A percentile compares a stretch with the other conserved stretches of the same genome.
These are phyloP conservation scores for Salix suchowensis DNA, from an alignment of 345 rosid genomes.

Conservation along the genomic window DNA sequence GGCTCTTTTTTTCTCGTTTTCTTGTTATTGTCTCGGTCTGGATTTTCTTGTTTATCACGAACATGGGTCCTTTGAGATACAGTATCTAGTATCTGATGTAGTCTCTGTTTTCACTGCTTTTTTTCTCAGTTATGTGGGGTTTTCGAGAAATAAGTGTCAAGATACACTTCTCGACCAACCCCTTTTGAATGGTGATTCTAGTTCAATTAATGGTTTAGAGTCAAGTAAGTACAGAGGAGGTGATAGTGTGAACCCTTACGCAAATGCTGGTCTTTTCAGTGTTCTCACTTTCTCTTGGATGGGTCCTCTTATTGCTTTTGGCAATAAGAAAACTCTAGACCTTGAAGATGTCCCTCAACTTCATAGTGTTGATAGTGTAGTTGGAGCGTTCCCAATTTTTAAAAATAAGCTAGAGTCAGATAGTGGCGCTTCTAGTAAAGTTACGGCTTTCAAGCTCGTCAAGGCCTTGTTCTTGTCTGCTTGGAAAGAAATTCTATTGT, in stretches of 20 bases:
- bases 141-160: slow-evolving; percentile 31
- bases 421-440: not conserved
- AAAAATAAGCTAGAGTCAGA: slow-evolving; percentile 13
- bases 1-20: slow-evolving; percentile 49
- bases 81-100: slow-evolving; percentile 39
- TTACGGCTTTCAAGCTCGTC: slow-evolving; percentile 17
- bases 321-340: slow-evolving; percentile 27
- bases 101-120: slow-evolving; percentile 44
- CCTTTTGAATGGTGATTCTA: slow-evolving; percentile 27
- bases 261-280: slow-evolving; percentile 23
- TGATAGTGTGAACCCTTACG: slow-evolving; percentile 21
- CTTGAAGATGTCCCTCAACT: slow-evolving; percentile 29
- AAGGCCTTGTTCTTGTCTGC: slow-evolving; percentile 15
- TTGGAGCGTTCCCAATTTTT: slow-evolving; percentile 14
- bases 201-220: not conserved
- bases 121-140: slow-evolving; percentile 52
- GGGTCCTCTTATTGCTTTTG: slow-evolving; percentile 16
- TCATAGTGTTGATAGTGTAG: slow-evolving; percentile 18
- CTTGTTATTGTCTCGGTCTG: slow-evolving; percentile 55
- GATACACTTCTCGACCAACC: slow-evolving; percentile 37
- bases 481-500: slow-evolving; percentile 25
- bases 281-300: slow-evolving; percentile 22
- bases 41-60: slow-evolving; percentile 39
- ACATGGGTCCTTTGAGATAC: slow-evolving; percentile 21
- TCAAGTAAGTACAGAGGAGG: slow-evolving; percentile 22